Conservation (phyloP, 257 asterid species). For the Solanum tarijense region DNA sequence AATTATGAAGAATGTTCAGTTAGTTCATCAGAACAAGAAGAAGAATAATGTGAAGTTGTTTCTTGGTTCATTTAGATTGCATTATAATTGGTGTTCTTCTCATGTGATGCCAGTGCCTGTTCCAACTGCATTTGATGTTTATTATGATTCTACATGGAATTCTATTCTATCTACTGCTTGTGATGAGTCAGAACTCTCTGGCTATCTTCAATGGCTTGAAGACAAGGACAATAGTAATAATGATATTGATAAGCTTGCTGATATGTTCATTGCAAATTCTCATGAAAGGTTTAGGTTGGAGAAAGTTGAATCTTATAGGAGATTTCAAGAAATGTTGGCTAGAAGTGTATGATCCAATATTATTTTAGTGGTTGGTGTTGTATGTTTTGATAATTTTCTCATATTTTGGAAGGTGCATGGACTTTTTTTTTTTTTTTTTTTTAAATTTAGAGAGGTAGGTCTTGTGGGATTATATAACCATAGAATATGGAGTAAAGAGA, state of each 20-base stretch:
- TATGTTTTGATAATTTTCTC: background rate
- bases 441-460: background rate
- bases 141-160: constrained; percentile 56
- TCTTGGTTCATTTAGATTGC: constrained; percentile 67
- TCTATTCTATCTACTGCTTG: constrained; percentile 10
- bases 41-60: constrained; percentile 31
- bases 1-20: constrained; percentile 31
- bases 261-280: constrained; percentile 68
- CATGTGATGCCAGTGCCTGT: constrained; percentile 30
- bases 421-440: background rate
- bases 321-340: constrained; percentile 85
- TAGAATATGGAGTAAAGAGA: background rate
- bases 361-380: background rate
- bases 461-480: background rate
- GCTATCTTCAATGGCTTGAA: constrained; percentile 77
- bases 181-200: constrained; percentile 28
- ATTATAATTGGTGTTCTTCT: constrained; percentile 86
- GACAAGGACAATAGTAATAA: constrained; percentile 22
- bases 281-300: constrained; percentile 84
- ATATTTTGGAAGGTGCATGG: background rate
- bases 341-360: constrained; percentile 44
- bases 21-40: constrained; percentile 3
- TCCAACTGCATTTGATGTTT: constrained; percentile 10
- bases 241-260: constrained; percentile 75
- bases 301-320: constrained; percentile 72